These are phyloP conservation scores for Drechmeria coniospora DNA, from an alignment of 2,329 filamentous ascomycete species.

Conservation along the genomic window DNA sequence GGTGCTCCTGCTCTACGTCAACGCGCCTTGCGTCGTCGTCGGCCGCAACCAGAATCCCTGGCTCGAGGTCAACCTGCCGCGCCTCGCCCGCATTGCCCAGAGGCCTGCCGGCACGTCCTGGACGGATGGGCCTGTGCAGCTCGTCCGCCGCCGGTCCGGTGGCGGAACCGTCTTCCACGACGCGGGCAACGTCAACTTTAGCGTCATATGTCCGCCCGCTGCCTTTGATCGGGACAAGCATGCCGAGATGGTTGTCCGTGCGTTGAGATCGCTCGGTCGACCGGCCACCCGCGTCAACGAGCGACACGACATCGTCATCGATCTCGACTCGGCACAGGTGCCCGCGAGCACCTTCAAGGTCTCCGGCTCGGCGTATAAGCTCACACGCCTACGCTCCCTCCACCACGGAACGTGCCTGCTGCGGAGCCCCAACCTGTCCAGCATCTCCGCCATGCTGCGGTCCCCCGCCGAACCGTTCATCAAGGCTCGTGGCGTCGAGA, in stretches of 20 bases:
- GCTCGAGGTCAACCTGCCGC: constrained; percentile 68
- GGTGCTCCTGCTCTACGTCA: constrained; percentile 77
- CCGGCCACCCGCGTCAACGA: constrained; percentile 60
- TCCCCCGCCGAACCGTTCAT: constrained; percentile 69
- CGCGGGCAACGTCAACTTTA: constrained; percentile 84
- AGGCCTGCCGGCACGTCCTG: constrained; percentile 9
- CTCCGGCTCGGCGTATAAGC: constrained; percentile 88
- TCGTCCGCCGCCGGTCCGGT: constrained; percentile 74
- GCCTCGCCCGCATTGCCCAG: constrained; percentile 26
- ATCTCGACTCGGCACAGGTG: constrained; percentile 15
- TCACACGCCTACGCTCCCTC: constrained; percentile 64
- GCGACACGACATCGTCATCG: constrained; percentile 83
- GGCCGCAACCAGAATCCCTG: constrained; percentile 97
- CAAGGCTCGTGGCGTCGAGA: constrained; percentile 74
- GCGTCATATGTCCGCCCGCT: constrained; percentile 67
- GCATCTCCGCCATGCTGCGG: constrained; percentile 54
- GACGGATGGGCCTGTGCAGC: constrained; percentile 23
- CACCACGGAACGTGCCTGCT: constrained; percentile 91
- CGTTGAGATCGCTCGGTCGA: constrained; percentile 46
- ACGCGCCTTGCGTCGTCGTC: constrained; percentile 75
- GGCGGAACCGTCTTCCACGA: constrained; percentile 95
- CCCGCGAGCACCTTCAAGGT: constrained; percentile 48
- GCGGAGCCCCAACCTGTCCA: constrained; percentile 54
- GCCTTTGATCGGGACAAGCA: constrained; percentile 74
- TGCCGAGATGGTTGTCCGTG: constrained; percentile 85